Evolutionary conservation across 1,284 basidiomycete genomes (phyloP), one percentile per base, ranked within the genome.

Genomic region (Omphalotus olearius): DNA sequence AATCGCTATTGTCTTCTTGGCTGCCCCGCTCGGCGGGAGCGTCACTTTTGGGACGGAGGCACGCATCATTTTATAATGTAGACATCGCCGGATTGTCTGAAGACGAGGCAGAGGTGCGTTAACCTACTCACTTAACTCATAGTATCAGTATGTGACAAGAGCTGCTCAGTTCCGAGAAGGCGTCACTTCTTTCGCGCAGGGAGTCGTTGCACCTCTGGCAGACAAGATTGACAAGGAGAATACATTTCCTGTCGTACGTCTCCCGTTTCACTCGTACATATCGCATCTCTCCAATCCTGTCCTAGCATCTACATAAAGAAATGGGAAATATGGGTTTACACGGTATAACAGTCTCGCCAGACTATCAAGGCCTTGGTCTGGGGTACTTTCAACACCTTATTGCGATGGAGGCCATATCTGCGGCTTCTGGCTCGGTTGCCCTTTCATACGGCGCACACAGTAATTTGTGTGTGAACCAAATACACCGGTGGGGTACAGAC

Each of bases 381-480:
- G 90, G 91, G 5, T 97, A 96, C 69, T 78, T 95, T 53, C 82
- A 93, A 54, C 93, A 97, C 67, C 87, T 88, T 1, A 76, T 97
- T 43, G 93, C 90, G 3, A 95, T 96, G 93, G 93, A 97, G 70
- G 89, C 91, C 60, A 74, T 98, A 50, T 95, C 93, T 23, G 75
- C 85, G 25, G 91, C 91, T 6, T 95, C 92, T 5, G 94, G 93
- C 18, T 92, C 90, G 2, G 85, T 98, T 30, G 94, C 88, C 1
- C 79, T 98, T 9, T 93, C 91, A 2, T 98, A 98, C 60, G 94
- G 93, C 50, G 93, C 94, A 10, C 95, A 98, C 64, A 94, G 92
- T 4, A 96, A 93, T 65, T 76, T 93, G 17, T 93, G 93, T 66
- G 85, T 88, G 18, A 95, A 95, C 68, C 91, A 94, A 71, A 91